Evolutionary conservation across 129 eudicot species (phyloP), one percentile per base, ranked within the genome.

Genomic region (Rutidosis leptorrhynchoides): DNA sequence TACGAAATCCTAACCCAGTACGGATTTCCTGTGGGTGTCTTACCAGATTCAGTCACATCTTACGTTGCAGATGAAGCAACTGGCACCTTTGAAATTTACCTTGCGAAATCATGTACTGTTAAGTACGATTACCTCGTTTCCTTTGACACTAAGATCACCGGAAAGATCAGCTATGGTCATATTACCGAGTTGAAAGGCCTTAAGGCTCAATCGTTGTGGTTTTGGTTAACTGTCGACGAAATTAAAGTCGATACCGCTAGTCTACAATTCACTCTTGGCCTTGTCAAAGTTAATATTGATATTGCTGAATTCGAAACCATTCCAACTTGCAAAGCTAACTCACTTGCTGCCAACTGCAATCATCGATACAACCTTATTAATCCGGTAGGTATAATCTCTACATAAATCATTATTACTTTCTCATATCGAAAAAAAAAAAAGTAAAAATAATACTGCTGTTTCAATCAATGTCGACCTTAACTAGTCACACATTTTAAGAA

Each of bases 21-120:
- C 66, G 96, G 90, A 10, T 85, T 89, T 25, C 96, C 96, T 0
- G 68, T 77, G 6, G 96, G 96, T 58, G 77, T 89, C 52, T n/a
- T 89, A 3, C 96, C 95, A 0, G 81, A 82, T 57, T 83, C 85
- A 28, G 95, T 86, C 53, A 59, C 43, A 15, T 69, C 79, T 64
- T 89, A 89, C 73, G 46, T 87, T 0, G 65, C 82, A 49, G 15
- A 54, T n/a, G 78, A 20, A 58, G 79, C 22, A 0, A 80, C 77
- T 26, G 83, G 80, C 17, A 32, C 29, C 27, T 85, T 89, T 68
- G 72, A 10, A 7, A 83, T 89, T 48, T 57, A 69, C 45, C 82
- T 89, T 1, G 40, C 61, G 8, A 77, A 79, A 7, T 56, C 90
- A 15, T 89, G 96, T 26, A 85, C 83, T 59, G 64, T 89, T 29